A percentile compares a stretch with the other conserved stretches of the same genome.
Evolutionary conservation across 2,329 filamentous ascomycete genomes (phyloP).

Genomic region (Aspergillus sp.): DNA sequence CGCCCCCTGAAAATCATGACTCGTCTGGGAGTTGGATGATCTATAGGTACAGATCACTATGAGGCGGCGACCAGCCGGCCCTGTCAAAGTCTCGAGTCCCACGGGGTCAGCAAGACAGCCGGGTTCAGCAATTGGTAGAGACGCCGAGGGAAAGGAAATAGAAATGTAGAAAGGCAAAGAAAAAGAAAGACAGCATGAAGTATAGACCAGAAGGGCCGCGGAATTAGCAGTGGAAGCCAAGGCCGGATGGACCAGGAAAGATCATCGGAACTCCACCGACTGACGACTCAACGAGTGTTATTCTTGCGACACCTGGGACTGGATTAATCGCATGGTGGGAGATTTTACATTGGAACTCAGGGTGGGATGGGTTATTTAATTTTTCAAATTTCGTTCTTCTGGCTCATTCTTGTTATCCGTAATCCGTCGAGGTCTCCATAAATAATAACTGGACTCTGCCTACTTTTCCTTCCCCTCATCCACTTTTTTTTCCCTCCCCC

Average conservation of each 20-base stretch:
- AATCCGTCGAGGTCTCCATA: background rate
- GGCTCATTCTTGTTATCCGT: no score
- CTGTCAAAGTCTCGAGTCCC: no score
- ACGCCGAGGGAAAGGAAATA: no score
- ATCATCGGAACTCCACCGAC: slow-evolving; percentile 13
- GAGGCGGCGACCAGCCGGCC: background rate
- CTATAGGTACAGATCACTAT: no score
- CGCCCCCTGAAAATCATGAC: slow-evolving; percentile 24
- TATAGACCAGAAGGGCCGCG: background rate
- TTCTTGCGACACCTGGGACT: background rate
- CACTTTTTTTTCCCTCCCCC: slow-evolving; percentile 1
- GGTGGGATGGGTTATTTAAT: slow-evolving; percentile 1
- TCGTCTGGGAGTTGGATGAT: no score
- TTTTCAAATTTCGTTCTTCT: slow-evolving; percentile 3
- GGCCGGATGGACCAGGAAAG: background rate
- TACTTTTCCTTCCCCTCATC: slow-evolving; percentile 1
- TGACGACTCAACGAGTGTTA: slow-evolving; percentile 7
- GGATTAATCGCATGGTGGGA: background rate
- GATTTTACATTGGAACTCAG: background rate
- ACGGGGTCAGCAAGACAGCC: no score
- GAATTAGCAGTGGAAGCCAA: background rate
- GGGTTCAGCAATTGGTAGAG: no score
- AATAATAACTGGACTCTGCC: slow-evolving; percentile 1
- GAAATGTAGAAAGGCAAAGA: background rate
- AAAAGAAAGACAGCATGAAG: background rate